Evolutionary conservation across 2,329 filamentous ascomycete species (phyloP), one percentile per base, ranked within the genome.

Genomic region (Neopestalotiopsis sp.): DNA sequence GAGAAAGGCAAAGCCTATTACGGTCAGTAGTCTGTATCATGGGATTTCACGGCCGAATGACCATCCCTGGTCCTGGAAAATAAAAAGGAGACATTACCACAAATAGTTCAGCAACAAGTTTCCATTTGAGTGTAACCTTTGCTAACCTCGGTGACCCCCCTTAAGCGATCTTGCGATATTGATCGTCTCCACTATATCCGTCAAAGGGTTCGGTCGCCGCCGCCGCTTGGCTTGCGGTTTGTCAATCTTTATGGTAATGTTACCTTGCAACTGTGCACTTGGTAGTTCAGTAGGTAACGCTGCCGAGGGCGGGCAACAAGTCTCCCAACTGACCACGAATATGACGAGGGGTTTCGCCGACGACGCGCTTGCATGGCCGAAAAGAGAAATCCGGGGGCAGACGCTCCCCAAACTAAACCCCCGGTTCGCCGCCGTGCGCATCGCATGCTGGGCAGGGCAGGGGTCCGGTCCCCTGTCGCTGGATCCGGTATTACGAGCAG

Each of bases 351-450:
- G 24, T 28, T 28, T 28, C 24, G 24, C 45, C 45, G 20, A 53
- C 45, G 45, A 53, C 45, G 45, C 45, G 24, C 24, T 28, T 53
- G n/a, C 45, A n/a, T 53, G 45, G 38, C 38, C 61, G n/a, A 49
- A 64, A 66, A 66, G 32, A 56, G 65, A 67, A 67, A 61, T 67
- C 56, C 65, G 65, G 65, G 65, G 40, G 30, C 49, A 40, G 32
- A 67, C 24, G 65, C 56, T 67, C 65, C 65, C 65, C 49, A 53
- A 13, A 28, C 30, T 38, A 38, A 10, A 38, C 34, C 34, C 34
- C 34, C 34, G 34, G 34, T 38, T 28, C 34, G 34, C 34, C 34
- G 34, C 40, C 34, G 14, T 49, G 61, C 17, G 14, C 40, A 49
- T 24, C 24, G 24, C 24, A 24, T 24, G 24, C 24, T 24, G 24